phyloP scores from a whole-genome alignment of 2,329 filamentous ascomycete genomes.

The Boeremia lycopersici region DNA sequence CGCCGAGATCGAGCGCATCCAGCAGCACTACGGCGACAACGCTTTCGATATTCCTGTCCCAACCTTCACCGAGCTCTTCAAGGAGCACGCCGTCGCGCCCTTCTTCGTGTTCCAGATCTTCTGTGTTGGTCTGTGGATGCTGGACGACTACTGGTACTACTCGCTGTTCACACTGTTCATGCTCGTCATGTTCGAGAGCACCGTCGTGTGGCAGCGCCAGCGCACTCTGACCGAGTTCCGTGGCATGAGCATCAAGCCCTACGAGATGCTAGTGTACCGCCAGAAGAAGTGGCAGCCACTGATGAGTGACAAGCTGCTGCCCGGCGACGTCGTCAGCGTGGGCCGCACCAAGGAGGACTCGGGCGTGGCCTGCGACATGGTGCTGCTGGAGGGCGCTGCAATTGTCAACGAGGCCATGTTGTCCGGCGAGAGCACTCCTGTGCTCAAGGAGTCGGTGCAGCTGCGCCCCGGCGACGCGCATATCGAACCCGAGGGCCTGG shows the following conservation, averaged over 20 bases:
- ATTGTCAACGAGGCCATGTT: constrained; percentile 99
- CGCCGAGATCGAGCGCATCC: constrained; percentile 77
- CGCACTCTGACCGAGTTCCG: constrained; percentile 94
- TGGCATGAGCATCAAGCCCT: constrained; percentile 99
- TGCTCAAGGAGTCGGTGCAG: constrained; percentile 94
- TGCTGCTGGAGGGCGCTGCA: constrained; percentile 89
- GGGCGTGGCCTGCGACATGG: constrained; percentile 95
- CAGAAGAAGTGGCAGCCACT: constrained; percentile 86
- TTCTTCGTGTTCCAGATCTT: constrained; percentile 99
- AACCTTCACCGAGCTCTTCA: constrained; percentile 92
- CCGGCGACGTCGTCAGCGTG: constrained; percentile 91
- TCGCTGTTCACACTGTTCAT: constrained; percentile 98
- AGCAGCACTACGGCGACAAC: constrained; percentile 94
- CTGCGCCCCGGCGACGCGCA: constrained; percentile 80
- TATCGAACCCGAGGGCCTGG: constrained; percentile 86
- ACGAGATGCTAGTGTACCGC: constrained; percentile 90
- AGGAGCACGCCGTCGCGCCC: constrained; percentile 96
- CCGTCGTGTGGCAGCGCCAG: constrained; percentile 98
- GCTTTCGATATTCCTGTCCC: constrained; percentile 98
- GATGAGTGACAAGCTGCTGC: constrained; percentile 87
- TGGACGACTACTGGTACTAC: constrained; percentile 99
- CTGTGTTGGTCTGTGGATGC: constrained; percentile 96
- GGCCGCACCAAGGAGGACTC: constrained; percentile 95
- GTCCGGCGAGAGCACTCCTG: constrained; percentile 94
- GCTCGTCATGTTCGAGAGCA: constrained; percentile 97